Evolutionary conservation across 305 asterid genomes (phyloP).

Genomic region (Coffea humblotiana): DNA sequence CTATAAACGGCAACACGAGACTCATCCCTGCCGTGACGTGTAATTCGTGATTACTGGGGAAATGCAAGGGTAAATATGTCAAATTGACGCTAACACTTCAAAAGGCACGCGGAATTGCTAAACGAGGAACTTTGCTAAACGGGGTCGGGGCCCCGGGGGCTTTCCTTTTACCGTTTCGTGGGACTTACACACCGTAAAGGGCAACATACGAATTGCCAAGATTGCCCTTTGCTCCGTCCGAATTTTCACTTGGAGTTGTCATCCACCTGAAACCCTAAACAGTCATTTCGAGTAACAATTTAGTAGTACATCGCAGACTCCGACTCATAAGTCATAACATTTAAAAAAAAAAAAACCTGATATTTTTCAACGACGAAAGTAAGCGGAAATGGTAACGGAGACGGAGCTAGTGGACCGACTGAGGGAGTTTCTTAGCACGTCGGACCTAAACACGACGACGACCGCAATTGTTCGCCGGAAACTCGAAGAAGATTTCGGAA

Average conservation of each 20-base stretch:
- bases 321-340: too few species aligned
- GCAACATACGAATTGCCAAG: constrained; percentile 3
- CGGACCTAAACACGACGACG: constrained; percentile 82
- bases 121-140: background rate
- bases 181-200: background rate
- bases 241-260: background rate
- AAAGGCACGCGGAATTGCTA: background rate
- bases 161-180: background rate
- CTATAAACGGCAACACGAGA: background rate
- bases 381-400: constrained; percentile 63
- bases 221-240: background rate
- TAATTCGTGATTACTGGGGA: background rate
- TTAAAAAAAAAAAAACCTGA: constrained; percentile 47
- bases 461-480: constrained; percentile 67
- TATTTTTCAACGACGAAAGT: constrained; percentile 28
- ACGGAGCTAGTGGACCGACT: constrained; percentile 66
- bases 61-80: constrained; percentile 4
- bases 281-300: constrained; percentile 10
- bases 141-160: too few species aligned
- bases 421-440: constrained; percentile 60
- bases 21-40: background rate
- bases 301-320: background rate
- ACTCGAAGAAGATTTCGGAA: constrained; percentile 72
- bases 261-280: constrained; percentile 16
- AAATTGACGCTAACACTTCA: background rate